Percentiles rank a stretch among this genome's conserved stretches.
Evolutionary conservation across 306 rosid genomes (phyloP).

Genomic region (Potentilla sterilis): DNA sequence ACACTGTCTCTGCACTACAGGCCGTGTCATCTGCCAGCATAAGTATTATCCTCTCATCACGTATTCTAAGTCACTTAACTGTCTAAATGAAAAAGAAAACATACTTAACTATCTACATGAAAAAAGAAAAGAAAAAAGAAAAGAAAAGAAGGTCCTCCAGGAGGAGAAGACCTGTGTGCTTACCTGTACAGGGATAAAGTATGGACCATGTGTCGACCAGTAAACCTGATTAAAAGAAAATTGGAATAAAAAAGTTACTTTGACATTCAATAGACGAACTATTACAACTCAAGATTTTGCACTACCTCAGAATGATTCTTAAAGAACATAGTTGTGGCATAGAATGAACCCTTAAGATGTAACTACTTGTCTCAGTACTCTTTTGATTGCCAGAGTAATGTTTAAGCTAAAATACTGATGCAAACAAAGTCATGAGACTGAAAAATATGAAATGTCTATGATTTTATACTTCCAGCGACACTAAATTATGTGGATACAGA

Average conservation of each 20-base stretch:
- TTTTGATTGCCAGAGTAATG: background rate
- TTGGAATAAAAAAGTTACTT: no score
- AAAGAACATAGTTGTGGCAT: background rate
- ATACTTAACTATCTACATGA: background rate
- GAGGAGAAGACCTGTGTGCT: slow-evolving; percentile 12
- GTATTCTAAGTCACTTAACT: slow-evolving; percentile 92
- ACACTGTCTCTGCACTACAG: slow-evolving; percentile 98
- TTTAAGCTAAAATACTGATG: background rate
- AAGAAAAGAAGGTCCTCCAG: background rate
- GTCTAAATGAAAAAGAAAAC: slow-evolving; percentile 43
- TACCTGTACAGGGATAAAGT: slow-evolving; percentile 86
- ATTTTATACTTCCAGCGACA: background rate
- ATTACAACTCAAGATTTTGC: background rate
- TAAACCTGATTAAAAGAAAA: slow-evolving; percentile 66
- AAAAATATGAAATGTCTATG: no score
- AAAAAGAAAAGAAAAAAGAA: no score
- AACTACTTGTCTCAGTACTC: background rate
- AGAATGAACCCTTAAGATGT: background rate
- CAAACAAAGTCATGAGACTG: no score
- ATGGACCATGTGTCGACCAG: slow-evolving; percentile 95
- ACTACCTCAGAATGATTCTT: background rate
- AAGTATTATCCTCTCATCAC: slow-evolving; percentile 95
- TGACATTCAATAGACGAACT: no score
- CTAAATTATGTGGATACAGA: background rate
- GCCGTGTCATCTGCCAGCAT: slow-evolving; percentile 99